Base-by-base conservation (phyloP, 2,329 filamentous ascomycete genomes). In the Pseudocercospora vitis region DNA sequence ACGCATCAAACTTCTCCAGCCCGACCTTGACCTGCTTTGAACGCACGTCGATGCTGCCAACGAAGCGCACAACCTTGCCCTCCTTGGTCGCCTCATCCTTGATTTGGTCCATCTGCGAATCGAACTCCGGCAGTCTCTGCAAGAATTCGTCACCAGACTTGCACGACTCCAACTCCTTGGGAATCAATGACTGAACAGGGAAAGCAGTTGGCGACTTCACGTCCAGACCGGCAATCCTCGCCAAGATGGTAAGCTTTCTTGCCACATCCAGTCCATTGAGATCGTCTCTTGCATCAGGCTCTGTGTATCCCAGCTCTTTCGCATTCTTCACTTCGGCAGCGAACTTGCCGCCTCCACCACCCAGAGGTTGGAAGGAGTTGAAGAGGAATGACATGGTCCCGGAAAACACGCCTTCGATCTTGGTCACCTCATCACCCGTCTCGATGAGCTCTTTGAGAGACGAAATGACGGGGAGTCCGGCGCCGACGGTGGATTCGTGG, bases 321-420 rank as follows among this genome's bases (percentile, higher is more conserved):
- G 94, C 94, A 73, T 92, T 91, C 68, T 83, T 85, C 28, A 99
- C 94, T 69, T 96, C 91, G 45, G 87, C 87, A 37, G 89, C 94
- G 87, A 95, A 99, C 67, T 86, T 85, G 48, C 89, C 89, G 28
- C 88, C 88, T 18, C 79, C 76, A 4, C 87, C 87, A 46, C 84
- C 82, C 2, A 86, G 85, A 0, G 94, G 94, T 45, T 91, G 90
- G 72, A 97, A 99, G 18, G 85, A 91, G 79, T 97, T 97, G 84
- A 99, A 97, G 33, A 99, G 80, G 80, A 96, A 99, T 32, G 89
- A 95, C 84, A 99, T 92, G 51, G 94, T 99, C 60, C 94, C 94
- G 57, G 89, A 95, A 76, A 99, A 97, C 48, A 99, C 91, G 62
- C 94, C 94, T 75, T 97, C 92, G 63, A 99, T 95, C 75, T 87